These are phyloP conservation scores for Epichloe gansuensis DNA, from an alignment of 2,329 filamentous ascomycete species.

Conservation along the genomic window DNA sequence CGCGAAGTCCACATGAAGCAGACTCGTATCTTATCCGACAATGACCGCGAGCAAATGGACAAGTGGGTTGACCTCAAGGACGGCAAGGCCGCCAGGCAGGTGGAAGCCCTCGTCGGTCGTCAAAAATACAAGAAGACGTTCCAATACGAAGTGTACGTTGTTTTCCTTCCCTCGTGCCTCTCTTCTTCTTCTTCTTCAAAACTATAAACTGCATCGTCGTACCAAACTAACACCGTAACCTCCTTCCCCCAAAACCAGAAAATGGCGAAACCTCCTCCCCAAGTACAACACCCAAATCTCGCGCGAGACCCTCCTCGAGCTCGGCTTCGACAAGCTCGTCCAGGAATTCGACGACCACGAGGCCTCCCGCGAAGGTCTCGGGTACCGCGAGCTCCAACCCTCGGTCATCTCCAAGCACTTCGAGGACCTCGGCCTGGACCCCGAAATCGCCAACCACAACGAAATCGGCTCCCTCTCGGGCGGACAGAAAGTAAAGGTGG, in stretches of 20 bases:
- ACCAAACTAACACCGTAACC: no score
- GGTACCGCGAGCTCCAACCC: conserved; percentile 86
- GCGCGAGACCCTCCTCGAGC: conserved; percentile 75
- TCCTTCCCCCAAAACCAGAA: conserved; percentile 34
- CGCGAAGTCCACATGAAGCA: conserved; percentile 97
- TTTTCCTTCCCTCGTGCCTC: conserved; percentile 13
- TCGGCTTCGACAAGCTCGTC: conserved; percentile 83
- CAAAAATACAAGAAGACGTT: conserved; percentile 99
- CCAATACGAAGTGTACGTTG: conserved; percentile 80
- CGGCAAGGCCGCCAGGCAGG: conserved; percentile 61
- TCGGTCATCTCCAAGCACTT: conserved; percentile 97
- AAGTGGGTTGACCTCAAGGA: conserved; percentile 77
- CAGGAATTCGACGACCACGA: conserved; percentile 99
- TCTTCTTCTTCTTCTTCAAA: background rate
- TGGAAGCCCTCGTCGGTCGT: conserved; percentile 86
- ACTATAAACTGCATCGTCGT: no score
- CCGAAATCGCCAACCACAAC: conserved; percentile 98
- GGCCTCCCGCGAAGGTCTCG: conserved; percentile 93
- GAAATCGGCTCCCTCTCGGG: conserved; percentile 92
- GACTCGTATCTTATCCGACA: conserved; percentile 75
- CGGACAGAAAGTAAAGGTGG: conserved; percentile 98
- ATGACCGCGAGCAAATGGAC: conserved; percentile 84
- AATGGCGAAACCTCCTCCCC: conserved; percentile 80
- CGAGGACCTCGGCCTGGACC: conserved; percentile 88
- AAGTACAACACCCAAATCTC: conserved; percentile 92